Conservation (phyloP, 305 asterid species). For the Fraxinus nigra region DNA sequence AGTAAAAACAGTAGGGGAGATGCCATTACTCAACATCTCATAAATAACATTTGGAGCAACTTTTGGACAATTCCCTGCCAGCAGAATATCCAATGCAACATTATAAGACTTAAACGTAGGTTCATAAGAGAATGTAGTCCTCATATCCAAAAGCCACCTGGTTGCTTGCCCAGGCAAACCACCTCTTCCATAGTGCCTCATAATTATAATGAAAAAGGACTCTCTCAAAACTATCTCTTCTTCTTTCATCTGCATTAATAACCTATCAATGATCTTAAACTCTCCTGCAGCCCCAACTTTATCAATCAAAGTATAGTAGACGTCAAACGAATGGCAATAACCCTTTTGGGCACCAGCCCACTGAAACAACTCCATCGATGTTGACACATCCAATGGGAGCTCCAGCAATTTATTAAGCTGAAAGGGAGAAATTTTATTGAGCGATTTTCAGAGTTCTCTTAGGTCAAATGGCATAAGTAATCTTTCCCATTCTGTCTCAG, state of each 20-base stretch:
- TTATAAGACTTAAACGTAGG: neutral
- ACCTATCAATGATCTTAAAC: constrained; percentile 2
- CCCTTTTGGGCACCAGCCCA: neutral
- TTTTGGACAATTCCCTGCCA: constrained; percentile 43
- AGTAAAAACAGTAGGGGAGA: constrained; percentile 37
- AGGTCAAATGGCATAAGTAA: constrained; percentile 1
- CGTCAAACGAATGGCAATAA: constrained; percentile 3
- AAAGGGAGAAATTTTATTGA: neutral
- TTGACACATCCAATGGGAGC: neutral
- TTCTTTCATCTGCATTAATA: neutral
- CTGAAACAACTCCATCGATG: neutral
- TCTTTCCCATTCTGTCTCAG: constrained; percentile 6
- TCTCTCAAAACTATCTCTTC: neutral
- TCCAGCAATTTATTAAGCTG: neutral
- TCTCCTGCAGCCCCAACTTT: neutral
- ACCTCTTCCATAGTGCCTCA: constrained; percentile 4
- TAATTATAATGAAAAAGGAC: constrained; percentile 1
- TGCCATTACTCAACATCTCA: constrained; percentile 42
- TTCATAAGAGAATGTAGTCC: constrained; percentile 9
- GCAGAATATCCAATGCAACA: neutral
- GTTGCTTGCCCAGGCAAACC: constrained; percentile 9
- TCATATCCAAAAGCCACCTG: constrained; percentile 8
- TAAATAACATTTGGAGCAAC: constrained; percentile 45
- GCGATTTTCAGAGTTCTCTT: neutral
- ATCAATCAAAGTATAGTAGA: neutral